These are phyloP conservation scores for Ceratocystis cacaofunesta DNA, from an alignment of 2,329 filamentous ascomycete species.

Conservation along the genomic window DNA sequence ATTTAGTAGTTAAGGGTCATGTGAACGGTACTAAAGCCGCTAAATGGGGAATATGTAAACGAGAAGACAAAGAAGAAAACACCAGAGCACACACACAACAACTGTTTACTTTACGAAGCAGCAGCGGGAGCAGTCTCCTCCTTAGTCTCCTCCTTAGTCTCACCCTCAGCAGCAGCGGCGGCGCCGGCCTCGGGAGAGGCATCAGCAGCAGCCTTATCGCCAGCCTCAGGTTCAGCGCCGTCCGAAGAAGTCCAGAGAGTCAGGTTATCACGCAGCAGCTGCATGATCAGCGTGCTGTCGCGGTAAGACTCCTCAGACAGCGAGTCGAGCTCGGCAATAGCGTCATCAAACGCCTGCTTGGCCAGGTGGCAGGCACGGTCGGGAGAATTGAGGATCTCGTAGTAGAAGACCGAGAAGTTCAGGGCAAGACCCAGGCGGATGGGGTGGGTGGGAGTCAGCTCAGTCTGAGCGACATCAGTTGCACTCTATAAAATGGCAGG, in stretches of 20 bases:
- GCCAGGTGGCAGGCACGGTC: conserved; percentile 97
- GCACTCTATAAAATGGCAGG: conserved; percentile 46
- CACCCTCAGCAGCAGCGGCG: conserved; percentile 23
- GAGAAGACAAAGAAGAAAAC: conserved; percentile 14
- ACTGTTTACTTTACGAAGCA: conserved; percentile 16
- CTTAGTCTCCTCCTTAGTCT: conserved; percentile 33
- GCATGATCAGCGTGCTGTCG: conserved; percentile 98
- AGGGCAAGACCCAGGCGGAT: conserved; percentile 94
- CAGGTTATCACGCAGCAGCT: conserved; percentile 93
- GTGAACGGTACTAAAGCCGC: conserved; percentile 9
- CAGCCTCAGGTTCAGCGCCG: conserved; percentile 59
- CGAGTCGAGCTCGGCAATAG: conserved; percentile 93
- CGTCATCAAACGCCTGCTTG: conserved; percentile 98
- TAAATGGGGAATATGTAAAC: conserved; percentile 8
- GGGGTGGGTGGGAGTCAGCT: conserved; percentile 92
- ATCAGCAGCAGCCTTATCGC: conserved; percentile 45
- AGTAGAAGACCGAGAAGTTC: conserved; percentile 99
- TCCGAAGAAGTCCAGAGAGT: conserved; percentile 97
- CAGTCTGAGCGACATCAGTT: conserved; percentile 94
- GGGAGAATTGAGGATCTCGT: conserved; percentile 97
- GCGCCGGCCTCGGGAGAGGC: conserved; percentile 31
- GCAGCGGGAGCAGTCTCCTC: conserved; percentile 30
- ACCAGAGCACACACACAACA: not conserved
- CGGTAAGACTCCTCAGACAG: conserved; percentile 97
- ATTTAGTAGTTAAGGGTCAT: conserved; percentile 2